phyloP scores from a whole-genome alignment of 1,284 basidiomycete species.

The Ceratobasidium sp. region DNA sequence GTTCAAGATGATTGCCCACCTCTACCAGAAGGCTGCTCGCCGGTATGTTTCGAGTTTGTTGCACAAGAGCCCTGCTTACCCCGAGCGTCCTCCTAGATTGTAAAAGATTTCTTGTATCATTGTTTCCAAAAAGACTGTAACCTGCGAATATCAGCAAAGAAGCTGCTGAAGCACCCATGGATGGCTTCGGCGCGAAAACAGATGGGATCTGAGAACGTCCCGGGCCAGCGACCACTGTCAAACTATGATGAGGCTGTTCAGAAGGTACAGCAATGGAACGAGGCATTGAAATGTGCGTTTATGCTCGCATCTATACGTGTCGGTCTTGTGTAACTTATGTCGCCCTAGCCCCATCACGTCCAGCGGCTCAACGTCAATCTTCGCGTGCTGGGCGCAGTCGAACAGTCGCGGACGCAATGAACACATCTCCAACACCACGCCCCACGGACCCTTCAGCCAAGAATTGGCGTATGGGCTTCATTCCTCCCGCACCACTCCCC shows the following conservation, averaged over 20 bases:
- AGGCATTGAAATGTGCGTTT: constrained; percentile 86
- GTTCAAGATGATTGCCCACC: constrained; percentile 97
- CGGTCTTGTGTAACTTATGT: constrained; percentile 56
- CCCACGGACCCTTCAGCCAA: constrained; percentile 37
- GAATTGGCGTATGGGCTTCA: constrained; percentile 39
- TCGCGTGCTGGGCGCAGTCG: constrained; percentile 15
- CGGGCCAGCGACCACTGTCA: constrained; percentile 68
- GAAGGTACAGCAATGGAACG: constrained; percentile 98
- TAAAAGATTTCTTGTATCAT: constrained; percentile 95
- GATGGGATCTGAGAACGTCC: constrained; percentile 58
- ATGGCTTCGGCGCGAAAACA: constrained; percentile 88
- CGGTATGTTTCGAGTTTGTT: constrained; percentile 53
- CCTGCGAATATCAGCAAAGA: constrained; percentile 91
- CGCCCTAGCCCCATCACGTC: constrained; percentile 44
- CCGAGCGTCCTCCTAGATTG: constrained; percentile 66
- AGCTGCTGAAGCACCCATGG: constrained; percentile 94
- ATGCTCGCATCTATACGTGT: constrained; percentile 40
- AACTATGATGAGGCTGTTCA: constrained; percentile 94
- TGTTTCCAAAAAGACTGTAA: constrained; percentile 99
- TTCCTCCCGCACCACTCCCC: constrained; percentile 27
- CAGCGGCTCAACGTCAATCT: constrained; percentile 19
- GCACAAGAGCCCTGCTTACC: background rate
- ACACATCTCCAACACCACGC: constrained; percentile 43
- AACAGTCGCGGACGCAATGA: constrained; percentile 41
- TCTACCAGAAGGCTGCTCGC: constrained; percentile 91